phyloP scores from a whole-genome alignment of 345 rosid genomes.

The Citropsis articulata region DNA sequence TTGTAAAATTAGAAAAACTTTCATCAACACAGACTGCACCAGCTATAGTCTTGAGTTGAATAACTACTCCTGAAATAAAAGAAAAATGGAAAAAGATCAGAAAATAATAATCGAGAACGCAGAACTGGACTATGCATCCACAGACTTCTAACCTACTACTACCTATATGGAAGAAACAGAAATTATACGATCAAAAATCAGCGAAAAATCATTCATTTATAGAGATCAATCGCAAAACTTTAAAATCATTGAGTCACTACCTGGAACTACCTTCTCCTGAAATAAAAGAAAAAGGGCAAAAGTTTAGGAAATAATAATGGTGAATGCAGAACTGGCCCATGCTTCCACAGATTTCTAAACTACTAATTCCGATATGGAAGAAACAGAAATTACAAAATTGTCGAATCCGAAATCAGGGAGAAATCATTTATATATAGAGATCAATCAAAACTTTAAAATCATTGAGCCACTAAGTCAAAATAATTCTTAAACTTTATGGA shows the following conservation, averaged over 20 bases:
- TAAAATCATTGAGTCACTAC: neutral
- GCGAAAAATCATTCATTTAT: neutral
- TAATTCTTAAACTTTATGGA: neutral
- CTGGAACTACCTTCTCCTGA: conserved; percentile 47
- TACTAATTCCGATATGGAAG: neutral
- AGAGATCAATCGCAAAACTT: neutral
- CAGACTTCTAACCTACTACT: neutral
- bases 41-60: conserved; percentile 59
- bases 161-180: neutral
- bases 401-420: neutral
- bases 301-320: neutral
- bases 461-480: neutral
- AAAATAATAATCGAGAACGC: neutral
- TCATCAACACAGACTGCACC: conserved; percentile 51
- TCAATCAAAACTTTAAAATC: neutral
- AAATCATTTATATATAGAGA: neutral
- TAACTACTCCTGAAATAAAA: conserved; percentile 54
- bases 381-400: conserved; percentile 1
- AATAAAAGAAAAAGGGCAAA: neutral
- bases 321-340: neutral
- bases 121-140: neutral
- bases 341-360: neutral
- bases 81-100: neutral
- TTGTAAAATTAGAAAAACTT: conserved; percentile 31
- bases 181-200: conserved; percentile 3